phyloP scores from a whole-genome alignment of 352 stramenopile genomes.

The Phytopythium cucurbitacearum region DNA sequence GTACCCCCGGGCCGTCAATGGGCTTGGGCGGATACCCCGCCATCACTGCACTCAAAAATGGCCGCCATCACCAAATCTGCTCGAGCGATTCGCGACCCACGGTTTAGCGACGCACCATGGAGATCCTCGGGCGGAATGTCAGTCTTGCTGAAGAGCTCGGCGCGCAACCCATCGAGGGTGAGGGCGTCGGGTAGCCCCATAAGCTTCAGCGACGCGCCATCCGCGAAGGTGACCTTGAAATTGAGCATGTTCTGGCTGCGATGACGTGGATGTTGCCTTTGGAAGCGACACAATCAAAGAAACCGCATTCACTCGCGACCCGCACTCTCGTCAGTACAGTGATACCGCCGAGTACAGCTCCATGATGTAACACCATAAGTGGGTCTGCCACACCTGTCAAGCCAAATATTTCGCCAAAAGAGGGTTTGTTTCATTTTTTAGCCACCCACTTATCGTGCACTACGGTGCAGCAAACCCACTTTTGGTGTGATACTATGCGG shows the following conservation, averaged over 20 bases:
- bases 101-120: conserved; percentile 28
- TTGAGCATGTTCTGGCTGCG: conserved; percentile 16
- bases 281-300: neutral
- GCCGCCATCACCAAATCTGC: neutral
- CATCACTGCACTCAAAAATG: conserved; percentile 46
- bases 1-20: conserved; percentile 55
- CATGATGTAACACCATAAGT: too few relatives aligned
- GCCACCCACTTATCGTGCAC: too few relatives aligned
- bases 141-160: conserved; percentile 49
- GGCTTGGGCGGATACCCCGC: conserved; percentile 66
- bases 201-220: conserved; percentile 72
- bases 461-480: too few relatives aligned
- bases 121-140: conserved; percentile 59
- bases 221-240: conserved; percentile 76
- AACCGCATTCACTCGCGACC: neutral
- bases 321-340: too few relatives aligned
- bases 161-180: conserved; percentile 54
- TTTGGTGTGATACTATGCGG: too few relatives aligned
- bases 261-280: neutral
- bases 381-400: too few relatives aligned
- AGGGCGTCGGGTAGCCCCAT: conserved; percentile 52
- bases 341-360: too few relatives aligned
- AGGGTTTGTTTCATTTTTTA: too few relatives aligned
- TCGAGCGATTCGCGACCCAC: neutral
- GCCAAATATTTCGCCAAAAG: too few relatives aligned